phyloP scores from a whole-genome alignment of 176 grass and related monocot genomes.

The Lolium rigidum region DNA sequence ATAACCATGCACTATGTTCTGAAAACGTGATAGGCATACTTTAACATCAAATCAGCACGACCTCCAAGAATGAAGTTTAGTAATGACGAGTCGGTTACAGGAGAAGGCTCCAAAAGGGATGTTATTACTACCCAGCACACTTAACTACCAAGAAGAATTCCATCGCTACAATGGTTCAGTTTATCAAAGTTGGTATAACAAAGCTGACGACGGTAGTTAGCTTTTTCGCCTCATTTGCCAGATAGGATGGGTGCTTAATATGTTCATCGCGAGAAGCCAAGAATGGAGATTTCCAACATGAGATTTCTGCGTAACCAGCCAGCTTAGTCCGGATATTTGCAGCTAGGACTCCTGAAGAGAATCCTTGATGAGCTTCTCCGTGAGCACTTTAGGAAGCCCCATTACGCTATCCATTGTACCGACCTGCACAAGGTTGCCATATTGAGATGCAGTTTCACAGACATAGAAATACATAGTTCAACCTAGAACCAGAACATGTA shows the following conservation, averaged over 20 bases:
- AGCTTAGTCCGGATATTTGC: conserved; percentile 17
- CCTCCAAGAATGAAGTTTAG: neutral
- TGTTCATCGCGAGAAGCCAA: neutral
- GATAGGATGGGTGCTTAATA: neutral
- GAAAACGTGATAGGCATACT: neutral
- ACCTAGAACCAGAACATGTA: conserved; percentile 31
- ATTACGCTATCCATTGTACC: conserved; percentile 94
- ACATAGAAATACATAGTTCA: neutral
- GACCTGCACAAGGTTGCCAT: conserved; percentile 48
- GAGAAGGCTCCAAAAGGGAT: neutral
- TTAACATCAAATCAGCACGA: neutral
- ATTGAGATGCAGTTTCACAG: neutral
- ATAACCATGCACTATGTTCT: too few species aligned
- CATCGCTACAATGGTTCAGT: neutral
- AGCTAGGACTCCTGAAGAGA: conserved; percentile 57
- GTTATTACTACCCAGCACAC: neutral
- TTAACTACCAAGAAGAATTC: neutral
- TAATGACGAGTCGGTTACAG: neutral
- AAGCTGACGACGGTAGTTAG: neutral
- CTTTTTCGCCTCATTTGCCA: neutral
- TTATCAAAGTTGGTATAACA: neutral
- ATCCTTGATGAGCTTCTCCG: conserved; percentile 78
- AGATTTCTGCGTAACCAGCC: neutral
- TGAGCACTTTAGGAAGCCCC: conserved; percentile 90
- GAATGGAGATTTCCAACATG: neutral